Conservation (phyloP, 108 stramenopile species). For the Fragilariopsis cylindrus region DNA sequence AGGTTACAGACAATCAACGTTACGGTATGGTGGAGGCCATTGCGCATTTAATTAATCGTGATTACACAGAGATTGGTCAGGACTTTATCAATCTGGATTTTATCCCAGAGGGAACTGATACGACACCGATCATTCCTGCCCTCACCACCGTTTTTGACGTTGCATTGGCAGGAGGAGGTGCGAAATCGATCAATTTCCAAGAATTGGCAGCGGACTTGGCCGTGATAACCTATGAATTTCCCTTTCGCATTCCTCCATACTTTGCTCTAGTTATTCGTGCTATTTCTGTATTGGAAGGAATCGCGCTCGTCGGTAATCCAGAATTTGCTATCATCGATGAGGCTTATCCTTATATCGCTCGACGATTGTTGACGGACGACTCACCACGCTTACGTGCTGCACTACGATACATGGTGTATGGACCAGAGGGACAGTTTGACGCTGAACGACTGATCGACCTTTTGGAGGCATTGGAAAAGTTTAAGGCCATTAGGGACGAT, state of each 20-base stretch:
- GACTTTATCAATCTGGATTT: constrained; percentile 94
- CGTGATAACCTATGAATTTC: constrained; percentile 91
- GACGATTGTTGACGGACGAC: constrained; percentile 87
- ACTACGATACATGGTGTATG: constrained; percentile 94
- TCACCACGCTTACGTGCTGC: constrained; percentile 84
- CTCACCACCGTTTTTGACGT: constrained; percentile 93
- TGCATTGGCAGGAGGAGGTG: constrained; percentile 94
- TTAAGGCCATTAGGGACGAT: constrained; percentile 76
- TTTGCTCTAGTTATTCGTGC: constrained; percentile 95
- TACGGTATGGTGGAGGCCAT: constrained; percentile 97
- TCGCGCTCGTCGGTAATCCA: constrained; percentile 94
- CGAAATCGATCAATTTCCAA: constrained; percentile 94
- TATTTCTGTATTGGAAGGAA: constrained; percentile 91
- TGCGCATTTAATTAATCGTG: constrained; percentile 91
- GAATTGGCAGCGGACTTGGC: constrained; percentile 92
- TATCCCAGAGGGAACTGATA: constrained; percentile 90
- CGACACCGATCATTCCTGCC: constrained; percentile 90
- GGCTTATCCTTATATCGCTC: constrained; percentile 93
- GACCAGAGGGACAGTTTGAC: constrained; percentile 85
- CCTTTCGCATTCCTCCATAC: constrained; percentile 90
- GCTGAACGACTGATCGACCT: constrained; percentile 93
- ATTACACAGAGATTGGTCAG: constrained; percentile 91
- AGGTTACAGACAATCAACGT: constrained; percentile 91
- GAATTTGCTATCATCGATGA: constrained; percentile 92
- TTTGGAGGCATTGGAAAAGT: constrained; percentile 88